Evolutionary conservation across 73 alveolate genomes (phyloP).

Genomic region (Paramecium primaurelia): DNA sequence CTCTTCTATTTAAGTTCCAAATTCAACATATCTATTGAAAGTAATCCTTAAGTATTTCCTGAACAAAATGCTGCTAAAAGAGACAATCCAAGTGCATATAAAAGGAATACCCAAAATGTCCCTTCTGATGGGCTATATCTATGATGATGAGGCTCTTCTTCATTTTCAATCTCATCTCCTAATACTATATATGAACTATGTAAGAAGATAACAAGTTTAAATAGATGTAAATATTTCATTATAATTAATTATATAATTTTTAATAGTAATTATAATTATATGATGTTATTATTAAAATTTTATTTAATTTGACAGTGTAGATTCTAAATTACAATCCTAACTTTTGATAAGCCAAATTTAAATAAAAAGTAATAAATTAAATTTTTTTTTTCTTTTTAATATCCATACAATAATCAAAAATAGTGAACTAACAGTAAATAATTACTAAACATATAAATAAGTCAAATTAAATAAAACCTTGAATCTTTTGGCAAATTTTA

Average conservation of each 20-base stretch:
- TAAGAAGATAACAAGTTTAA: neutral
- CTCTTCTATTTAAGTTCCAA: conserved; percentile 43
- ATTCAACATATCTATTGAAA: conserved; percentile 59
- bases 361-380: no score
- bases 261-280: no score
- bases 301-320: neutral
- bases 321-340: neutral
- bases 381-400: no score
- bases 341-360: no score
- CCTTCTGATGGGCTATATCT: neutral
- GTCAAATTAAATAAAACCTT: neutral
- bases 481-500: neutral
- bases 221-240: neutral
- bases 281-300: neutral
- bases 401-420: no score
- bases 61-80: conserved; percentile 61
- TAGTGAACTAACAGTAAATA: no score
- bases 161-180: neutral
- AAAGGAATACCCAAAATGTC: neutral
- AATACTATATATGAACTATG: neutral
- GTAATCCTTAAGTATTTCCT: conserved; percentile 53
- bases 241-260: neutral
- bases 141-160: conserved; percentile 3
- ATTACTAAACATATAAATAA: neutral
- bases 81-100: conserved; percentile 13